Conservation (phyloP, 306 rosid genomes). For the Vigna radiata region DNA sequence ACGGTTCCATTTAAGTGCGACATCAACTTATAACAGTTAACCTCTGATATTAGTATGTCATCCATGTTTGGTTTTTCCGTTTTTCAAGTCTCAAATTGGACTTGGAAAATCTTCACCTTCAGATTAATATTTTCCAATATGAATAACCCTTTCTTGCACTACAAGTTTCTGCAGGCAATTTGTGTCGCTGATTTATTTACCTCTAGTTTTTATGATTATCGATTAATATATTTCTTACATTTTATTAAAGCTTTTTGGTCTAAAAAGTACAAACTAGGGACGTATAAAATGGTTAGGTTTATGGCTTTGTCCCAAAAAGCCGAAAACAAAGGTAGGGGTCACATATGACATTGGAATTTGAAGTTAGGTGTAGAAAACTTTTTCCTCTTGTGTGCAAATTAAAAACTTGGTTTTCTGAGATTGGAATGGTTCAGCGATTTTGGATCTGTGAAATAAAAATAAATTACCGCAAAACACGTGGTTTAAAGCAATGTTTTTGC, state of each 20-base stretch:
- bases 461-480: slow-evolving; percentile 40
- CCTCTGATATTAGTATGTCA: slow-evolving; percentile 14
- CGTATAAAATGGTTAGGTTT: slow-evolving; percentile 3
- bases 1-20: slow-evolving; percentile 58
- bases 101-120: not conserved
- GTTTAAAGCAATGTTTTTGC: slow-evolving; percentile 45
- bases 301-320: slow-evolving; percentile 33
- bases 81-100: not conserved
- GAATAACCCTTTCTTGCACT: not conserved
- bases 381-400: slow-evolving; percentile 46
- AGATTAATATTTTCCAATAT: not conserved
- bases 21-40: slow-evolving; percentile 39
- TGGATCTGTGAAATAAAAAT: slow-evolving; percentile 35
- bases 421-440: slow-evolving; percentile 45
- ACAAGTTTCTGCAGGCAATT: not conserved
- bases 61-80: not conserved
- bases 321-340: slow-evolving; percentile 19
- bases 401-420: slow-evolving; percentile 33
- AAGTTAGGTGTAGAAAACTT: slow-evolving; percentile 45
- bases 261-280: slow-evolving; percentile 18
- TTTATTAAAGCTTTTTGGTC: not conserved
- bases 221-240: not conserved
- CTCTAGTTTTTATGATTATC: not conserved
- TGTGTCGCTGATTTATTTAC: not conserved
- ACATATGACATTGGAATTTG: slow-evolving; percentile 28